Base-by-base conservation (phyloP, 2,329 filamentous ascomycete species). In the Dactylellina leptospora region DNA sequence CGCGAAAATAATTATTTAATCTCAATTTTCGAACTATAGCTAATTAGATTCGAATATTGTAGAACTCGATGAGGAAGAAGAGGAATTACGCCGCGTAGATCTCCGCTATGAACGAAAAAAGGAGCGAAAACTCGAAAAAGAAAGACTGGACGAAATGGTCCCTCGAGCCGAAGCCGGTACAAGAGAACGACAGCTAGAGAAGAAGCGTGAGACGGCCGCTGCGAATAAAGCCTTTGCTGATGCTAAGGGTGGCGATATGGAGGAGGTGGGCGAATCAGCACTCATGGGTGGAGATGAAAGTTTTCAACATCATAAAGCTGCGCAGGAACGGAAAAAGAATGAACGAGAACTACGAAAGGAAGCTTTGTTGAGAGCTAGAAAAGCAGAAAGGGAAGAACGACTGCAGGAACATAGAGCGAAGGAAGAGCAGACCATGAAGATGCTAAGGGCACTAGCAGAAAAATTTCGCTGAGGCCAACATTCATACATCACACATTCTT, bases 141-240 rank as follows among this genome's bases (percentile, higher is more conserved):
- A 90, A 60, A 85, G 85, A 0, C 83, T 95, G 0, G 91, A 97
- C 11, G 93, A 97, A 74, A 81, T 97, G 0, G 86, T 84, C 0
- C 93, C 93, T 0, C 90, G 91, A 9, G 91, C 93, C 0, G 92
- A 95, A 71, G 82, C 92, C 0, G 92, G 93, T 0, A 90, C 90
- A 0, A 87, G 88, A 47, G 93, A 96, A 81, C 87, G 93, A 9
- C 86, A 87, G 77, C 84, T 97, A 0, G 93, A 99, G 82, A 97
- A 97, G 84, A 89, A 88, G 74, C 85, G 85, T 30, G 89, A 90
- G 74, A 82, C 85, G 3, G 89, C 90, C 27, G 88, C 89, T 4
- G 87, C 88, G 75, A 88, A 96, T 82, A 85, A 87, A 23, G 85
- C 85, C 9, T 96, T 96, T 78, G 82, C 82, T 6, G 78, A 80